Base-by-base conservation (phyloP, 768 basidiomycete genomes). In the Hortiboletus campestris region DNA sequence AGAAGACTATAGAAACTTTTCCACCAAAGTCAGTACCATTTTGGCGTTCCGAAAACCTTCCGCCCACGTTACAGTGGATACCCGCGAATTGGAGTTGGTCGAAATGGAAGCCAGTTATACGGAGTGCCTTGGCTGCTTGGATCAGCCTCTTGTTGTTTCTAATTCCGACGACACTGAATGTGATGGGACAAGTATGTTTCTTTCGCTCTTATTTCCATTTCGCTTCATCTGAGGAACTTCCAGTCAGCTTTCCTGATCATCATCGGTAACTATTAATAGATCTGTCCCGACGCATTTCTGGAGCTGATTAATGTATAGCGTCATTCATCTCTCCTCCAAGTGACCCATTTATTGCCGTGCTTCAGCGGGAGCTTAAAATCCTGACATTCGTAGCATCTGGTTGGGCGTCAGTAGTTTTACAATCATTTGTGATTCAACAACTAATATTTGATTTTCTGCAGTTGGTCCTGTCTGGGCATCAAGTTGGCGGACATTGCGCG, bases 381-480 rank as follows among this genome's bases (percentile, higher is more conserved):
- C 55, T 88, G 5, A 19, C 75, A 1, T 82, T 84, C 44, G 78
- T 78, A 0, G 59, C 73, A 2, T 19, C 75, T 10, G 75, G 77
- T 28, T 89, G 85, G 86, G 86, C 80, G 86, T 86, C 58, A 66
- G 84, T 78, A 34, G 25, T 34, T 34, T 13, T 34, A 34, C 13
- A 34, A 13, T 4, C 5, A 34, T 34, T 1, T 14, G 3, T 14
- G 13, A 34, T 34, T 34, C 14, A 14, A 34, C 14, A 34, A 34
- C 34, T 5, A 31, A 34, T 11, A 12, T 32, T 32, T n/a, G 25
- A 9, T 13, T 44, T 17, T 35, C 12, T 49, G 32, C 41, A 89
- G 87, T 28, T 91, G 88, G 87, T 70, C 72, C 12, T 85, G 83
- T 63, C 72, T 91, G 4, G 89, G 80, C 6, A 80, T 89, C 7